A percentile compares a stretch with the other conserved stretches of the same genome.
Conservation (phyloP, 2,329 filamentous ascomycete genomes). For the Thelonectria rubi region DNA sequence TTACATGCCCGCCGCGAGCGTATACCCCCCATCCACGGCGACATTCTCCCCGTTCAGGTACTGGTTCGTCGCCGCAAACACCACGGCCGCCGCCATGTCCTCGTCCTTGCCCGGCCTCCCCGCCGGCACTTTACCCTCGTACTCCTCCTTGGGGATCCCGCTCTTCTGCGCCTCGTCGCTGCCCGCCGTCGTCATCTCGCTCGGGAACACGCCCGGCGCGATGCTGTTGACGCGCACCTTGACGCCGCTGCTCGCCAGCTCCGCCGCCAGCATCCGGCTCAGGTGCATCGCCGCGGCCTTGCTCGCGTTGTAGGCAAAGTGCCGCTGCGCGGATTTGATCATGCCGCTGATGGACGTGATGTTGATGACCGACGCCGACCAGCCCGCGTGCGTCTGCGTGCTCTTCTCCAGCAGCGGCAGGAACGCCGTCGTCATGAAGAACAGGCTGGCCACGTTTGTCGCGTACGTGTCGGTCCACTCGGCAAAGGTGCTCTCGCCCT, state of each 20-base stretch:
- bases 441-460: conserved; percentile 77
- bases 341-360: conserved; percentile 74
- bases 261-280: conserved; percentile 69
- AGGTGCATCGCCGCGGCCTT: conserved; percentile 74
- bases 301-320: conserved; percentile 70
- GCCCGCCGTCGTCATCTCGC: conserved; percentile 72
- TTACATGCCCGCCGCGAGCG: conserved; percentile 49
- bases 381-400: conserved; percentile 53
- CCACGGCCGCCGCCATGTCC: conserved; percentile 74
- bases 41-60: conserved; percentile 56
- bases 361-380: conserved; percentile 71
- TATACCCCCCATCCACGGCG: conserved; percentile 57
- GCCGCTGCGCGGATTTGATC: conserved; percentile 69
- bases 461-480: conserved; percentile 78
- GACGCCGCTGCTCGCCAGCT: conserved; percentile 66
- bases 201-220: conserved; percentile 75
- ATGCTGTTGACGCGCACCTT: conserved; percentile 77
- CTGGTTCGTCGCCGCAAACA: conserved; percentile 60
- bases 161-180: conserved; percentile 65
- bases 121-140: conserved; percentile 69
- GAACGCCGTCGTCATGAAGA: conserved; percentile 70
- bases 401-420: conserved; percentile 67
- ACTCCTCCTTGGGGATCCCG: conserved; percentile 64
- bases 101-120: conserved; percentile 73
- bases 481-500: conserved; percentile 64